Evolutionary conservation across 1,284 basidiomycete genomes (phyloP), one percentile per base, ranked within the genome.

Genomic region (Marasmius tenuissimus): DNA sequence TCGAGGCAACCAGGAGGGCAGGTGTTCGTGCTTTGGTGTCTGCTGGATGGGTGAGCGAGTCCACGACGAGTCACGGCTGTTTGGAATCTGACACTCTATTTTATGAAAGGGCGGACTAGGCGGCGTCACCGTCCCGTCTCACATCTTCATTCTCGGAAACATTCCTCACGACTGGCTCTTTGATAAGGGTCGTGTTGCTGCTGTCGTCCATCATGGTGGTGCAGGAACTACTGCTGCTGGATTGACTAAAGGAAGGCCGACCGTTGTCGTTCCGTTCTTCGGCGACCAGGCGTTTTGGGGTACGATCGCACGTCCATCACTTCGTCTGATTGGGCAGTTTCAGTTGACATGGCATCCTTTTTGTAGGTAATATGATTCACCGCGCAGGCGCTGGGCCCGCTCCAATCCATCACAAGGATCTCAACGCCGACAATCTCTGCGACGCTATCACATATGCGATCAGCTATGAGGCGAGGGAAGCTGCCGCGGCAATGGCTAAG

Each of bases 111-210:
- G 52, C 16, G 52, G 52, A 37, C 9, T 54, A 34, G 52, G 85
- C 2, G 81, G 79, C 3, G 69, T 73, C 10, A 66, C 75, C 20
- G 72, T 85, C 10, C 81, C 85, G 3, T 67, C 80, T 0, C 78
- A 84, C 62, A 76, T 89, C 12, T 86, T 86, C 71, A 84, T 88
- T 42, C 76, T 89, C 14, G 85, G 81, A 12, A 84, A 84, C 61
- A 80, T 90, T 0, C 87, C 88, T 0, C 88, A 90, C 69, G 88
- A 90, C 71, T 91, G 88, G 88, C 75, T 91, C 3, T 91, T 90
- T 66, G 81, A 82, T 38, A 73, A 85, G 9, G 74, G 72, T 0
- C 75, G 78, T 8, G 86, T 89, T 0, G 74, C 82, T 18, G 86
- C 86, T 0, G 87, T 89, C 0, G 85, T 87, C n/a, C 88, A 90